Percentiles rank a stretch among this genome's conserved stretches.
Conservation (phyloP, 2,329 filamentous ascomycete species). For the Clarireedia hainanense region DNA sequence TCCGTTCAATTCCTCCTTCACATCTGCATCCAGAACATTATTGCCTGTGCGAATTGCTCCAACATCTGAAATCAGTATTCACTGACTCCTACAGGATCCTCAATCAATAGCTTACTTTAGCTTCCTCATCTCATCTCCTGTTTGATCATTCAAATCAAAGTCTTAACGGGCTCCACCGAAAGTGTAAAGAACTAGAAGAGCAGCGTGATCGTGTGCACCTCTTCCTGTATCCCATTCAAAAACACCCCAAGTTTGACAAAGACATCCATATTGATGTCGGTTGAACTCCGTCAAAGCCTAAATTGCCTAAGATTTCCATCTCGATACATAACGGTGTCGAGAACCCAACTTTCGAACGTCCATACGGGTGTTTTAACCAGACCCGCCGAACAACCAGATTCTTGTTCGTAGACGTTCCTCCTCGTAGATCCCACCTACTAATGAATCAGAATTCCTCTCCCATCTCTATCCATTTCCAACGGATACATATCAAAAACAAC, state of each 20-base stretch:
- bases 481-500: not conserved
- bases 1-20: not conserved
- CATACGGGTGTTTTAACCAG: constrained; percentile 42
- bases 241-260: constrained; percentile 7
- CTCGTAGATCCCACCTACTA: constrained; percentile 10
- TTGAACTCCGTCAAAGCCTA: constrained; percentile 46
- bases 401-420: constrained; percentile 15
- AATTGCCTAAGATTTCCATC: constrained; percentile 46
- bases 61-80: not conserved
- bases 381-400: constrained; percentile 27
- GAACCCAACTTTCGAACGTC: constrained; percentile 46
- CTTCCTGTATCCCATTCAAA: not conserved
- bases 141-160: too few relatives aligned
- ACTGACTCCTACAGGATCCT: not conserved
- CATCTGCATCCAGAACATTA: not conserved
- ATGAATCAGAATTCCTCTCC: not conserved
- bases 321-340: constrained; percentile 48
- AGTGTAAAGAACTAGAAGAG: not conserved
- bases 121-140: not conserved
- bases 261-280: constrained; percentile 45
- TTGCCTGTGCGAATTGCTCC: not conserved
- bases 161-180: too few relatives aligned
- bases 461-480: not conserved
- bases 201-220: not conserved
- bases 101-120: not conserved